Evolutionary conservation across 495 filamentous ascomycete genomes (phyloP), one percentile per base, ranked within the genome.

Genomic region (Lepraria neglecta): DNA sequence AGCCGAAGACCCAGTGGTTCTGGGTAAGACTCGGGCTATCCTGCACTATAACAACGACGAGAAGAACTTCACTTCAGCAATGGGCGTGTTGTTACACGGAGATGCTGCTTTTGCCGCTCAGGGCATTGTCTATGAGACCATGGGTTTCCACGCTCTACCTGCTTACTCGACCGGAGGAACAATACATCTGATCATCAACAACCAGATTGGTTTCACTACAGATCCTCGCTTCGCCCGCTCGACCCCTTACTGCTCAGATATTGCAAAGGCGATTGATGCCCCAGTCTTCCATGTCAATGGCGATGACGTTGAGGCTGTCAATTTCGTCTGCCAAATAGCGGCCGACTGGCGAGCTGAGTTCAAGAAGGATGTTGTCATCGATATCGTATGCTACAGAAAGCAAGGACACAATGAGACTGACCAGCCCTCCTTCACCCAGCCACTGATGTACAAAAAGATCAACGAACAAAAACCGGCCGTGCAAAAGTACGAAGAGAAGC

Each of bases 191-290:
- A 85, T 98, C 53, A 91, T 97, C 67, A 98, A 98, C 84, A 98
- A 98, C 82, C 94, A 98, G 80, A 98, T 98, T 73, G 94, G 94
- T 72, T 98, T 98, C 81, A 98, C 94, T 58, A 98, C 94, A n/a
- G 94, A 98, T 73, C 94, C 94, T 66, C 91, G 94, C 60, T 97
- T 92, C 73, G 83, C 94, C 67, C 91, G 94, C 66, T 98, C 94
- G 27, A 98, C 94, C 52, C 89, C 94, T 59, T 98, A 98, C 81
- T 98, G 94, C 77, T 96, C 94, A 19, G 94, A 98, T 74, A 96
- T 98, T 70, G 95, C 94, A 71, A 98, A 97, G 80, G 87, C 92
- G 28, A 96, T 97, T 66, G 95, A 98, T 65, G 95, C 94, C 15
- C 94, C 94, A 40, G 89, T 98, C 42, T 98, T 98, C 84, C 94